These are phyloP conservation scores for Cytospora paraplurivora DNA, from an alignment of 2,329 filamentous ascomycete species.

Conservation along the genomic window DNA sequence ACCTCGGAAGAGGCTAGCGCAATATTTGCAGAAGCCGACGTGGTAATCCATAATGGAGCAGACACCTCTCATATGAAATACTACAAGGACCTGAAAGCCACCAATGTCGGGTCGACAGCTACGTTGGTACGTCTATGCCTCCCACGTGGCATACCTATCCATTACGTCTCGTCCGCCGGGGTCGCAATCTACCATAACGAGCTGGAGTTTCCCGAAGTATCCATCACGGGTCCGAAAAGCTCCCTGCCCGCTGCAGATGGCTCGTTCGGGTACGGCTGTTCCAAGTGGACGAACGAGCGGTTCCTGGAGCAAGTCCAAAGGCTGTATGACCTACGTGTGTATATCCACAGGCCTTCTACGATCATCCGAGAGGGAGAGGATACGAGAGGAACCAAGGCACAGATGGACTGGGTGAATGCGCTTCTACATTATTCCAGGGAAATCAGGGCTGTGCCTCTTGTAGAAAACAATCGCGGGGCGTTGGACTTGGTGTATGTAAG, in stretches of 20 bases:
- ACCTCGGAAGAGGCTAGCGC: not conserved
- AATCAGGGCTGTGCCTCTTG: not conserved
- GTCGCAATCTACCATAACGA: not conserved
- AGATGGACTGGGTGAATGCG: slow-evolving; percentile 9
- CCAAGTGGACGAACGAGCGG: slow-evolving; percentile 44
- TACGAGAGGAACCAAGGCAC: not conserved
- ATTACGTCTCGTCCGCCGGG: slow-evolving; percentile 35
- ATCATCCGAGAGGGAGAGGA: slow-evolving; percentile 6
- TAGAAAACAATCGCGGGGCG: not conserved
- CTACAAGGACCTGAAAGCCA: slow-evolving; percentile 38
- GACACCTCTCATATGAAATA: slow-evolving; percentile 42
- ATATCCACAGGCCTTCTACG: slow-evolving; percentile 7
- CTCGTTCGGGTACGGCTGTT: slow-evolving; percentile 39
- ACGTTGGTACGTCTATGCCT: slow-evolving; percentile 38
- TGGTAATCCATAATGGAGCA: slow-evolving; percentile 57
- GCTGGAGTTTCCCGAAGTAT: not conserved
- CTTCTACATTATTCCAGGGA: not conserved
- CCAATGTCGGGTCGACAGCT: slow-evolving; percentile 42
- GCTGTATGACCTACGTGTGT: not conserved
- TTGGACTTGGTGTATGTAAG: not conserved
- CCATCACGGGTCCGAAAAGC: not conserved
- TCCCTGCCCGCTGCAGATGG: slow-evolving; percentile 16
- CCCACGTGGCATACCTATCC: slow-evolving; percentile 33
- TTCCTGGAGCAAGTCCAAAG: slow-evolving; percentile 39
- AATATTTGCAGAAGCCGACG: slow-evolving; percentile 31